A percentile compares a stretch with the other conserved stretches of the same genome.
phyloP scores from a whole-genome alignment of 306 rosid species.

The Lupinus albus region DNA sequence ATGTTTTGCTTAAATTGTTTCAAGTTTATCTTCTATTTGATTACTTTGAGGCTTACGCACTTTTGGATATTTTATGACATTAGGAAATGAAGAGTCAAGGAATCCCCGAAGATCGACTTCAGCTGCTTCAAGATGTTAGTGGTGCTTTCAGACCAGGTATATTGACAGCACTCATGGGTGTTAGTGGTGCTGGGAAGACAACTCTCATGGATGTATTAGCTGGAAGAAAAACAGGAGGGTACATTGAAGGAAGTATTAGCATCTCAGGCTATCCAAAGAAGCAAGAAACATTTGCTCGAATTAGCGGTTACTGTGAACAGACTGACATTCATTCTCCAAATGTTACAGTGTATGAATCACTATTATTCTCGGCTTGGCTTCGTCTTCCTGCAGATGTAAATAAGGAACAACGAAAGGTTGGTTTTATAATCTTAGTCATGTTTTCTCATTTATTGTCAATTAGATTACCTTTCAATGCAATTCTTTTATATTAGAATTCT shows the following conservation, averaged over 20 bases:
- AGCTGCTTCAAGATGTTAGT: constrained; percentile 63
- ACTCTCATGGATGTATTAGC: constrained; percentile 70
- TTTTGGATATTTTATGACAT: constrained; percentile 7
- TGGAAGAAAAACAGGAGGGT: constrained; percentile 65
- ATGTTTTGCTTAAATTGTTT: too few species aligned
- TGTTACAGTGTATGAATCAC: constrained; percentile 59
- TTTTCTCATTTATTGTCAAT: neutral
- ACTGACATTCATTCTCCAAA: constrained; percentile 59
- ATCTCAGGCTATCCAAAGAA: constrained; percentile 63
- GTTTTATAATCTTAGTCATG: neutral
- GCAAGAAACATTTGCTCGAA: constrained; percentile 57
- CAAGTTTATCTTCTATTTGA: neutral
- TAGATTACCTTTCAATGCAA: neutral
- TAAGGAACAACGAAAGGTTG: constrained; percentile 34
- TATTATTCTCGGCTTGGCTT: constrained; percentile 61
- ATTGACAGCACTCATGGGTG: constrained; percentile 65
- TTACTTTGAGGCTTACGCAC: too few species aligned
- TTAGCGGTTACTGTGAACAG: constrained; percentile 66
- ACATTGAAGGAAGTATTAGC: constrained; percentile 59
- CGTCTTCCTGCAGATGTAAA: constrained; percentile 55
- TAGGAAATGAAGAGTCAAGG: constrained; percentile 84
- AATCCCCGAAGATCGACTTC: constrained; percentile 56
- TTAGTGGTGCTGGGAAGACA: constrained; percentile 73
- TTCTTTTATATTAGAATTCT: neutral
- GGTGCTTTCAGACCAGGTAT: constrained; percentile 65